These are phyloP conservation scores for Mortierella sp. DNA, from an alignment of 371 early-diverging fungal genomes.

Conservation along the genomic window DNA sequence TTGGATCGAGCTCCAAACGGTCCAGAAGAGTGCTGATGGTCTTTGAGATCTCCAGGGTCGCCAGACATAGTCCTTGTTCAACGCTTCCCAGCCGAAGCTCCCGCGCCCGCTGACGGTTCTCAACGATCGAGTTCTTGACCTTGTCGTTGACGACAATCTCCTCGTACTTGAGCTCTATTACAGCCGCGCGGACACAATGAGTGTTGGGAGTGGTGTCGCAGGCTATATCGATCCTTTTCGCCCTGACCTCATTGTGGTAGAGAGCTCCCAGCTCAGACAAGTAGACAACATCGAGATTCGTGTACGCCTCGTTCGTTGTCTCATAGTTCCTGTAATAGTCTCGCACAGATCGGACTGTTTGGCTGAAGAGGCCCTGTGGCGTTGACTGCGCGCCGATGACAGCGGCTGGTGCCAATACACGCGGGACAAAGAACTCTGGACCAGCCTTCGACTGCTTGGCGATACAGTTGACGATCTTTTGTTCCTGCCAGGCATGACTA, in stretches of 20 bases:
- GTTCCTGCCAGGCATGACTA: constrained; percentile 48
- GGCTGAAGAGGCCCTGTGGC: constrained; percentile 52
- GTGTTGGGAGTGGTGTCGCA: constrained; percentile 58
- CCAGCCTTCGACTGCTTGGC: constrained; percentile 36
- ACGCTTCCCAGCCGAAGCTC: constrained; percentile 28
- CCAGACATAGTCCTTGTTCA: constrained; percentile 41
- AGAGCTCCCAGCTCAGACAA: constrained; percentile 46
- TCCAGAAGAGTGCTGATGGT: constrained; percentile 15
- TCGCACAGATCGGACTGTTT: constrained; percentile 30
- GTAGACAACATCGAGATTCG: constrained; percentile 54
- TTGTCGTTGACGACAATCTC: constrained; percentile 47
- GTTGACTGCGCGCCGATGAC: constrained; percentile 28
- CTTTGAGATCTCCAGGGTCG: constrained; percentile 31
- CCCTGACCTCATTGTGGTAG: constrained; percentile 50
- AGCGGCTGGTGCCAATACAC: constrained; percentile 23
- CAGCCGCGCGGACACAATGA: constrained; percentile 56
- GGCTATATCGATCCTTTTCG: constrained; percentile 48
- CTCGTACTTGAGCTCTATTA: constrained; percentile 45
- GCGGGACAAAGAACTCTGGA: constrained; percentile 39
- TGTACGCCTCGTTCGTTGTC: constrained; percentile 41
- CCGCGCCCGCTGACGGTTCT: constrained; percentile 40
- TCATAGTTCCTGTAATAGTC: constrained; percentile 51
- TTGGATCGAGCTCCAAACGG: neutral
- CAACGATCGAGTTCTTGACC: constrained; percentile 35
- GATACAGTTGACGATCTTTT: constrained; percentile 43